Evolutionary conservation across 345 rosid genomes (phyloP), one percentile per base, ranked within the genome.

Genomic region (Salix suchowensis): DNA sequence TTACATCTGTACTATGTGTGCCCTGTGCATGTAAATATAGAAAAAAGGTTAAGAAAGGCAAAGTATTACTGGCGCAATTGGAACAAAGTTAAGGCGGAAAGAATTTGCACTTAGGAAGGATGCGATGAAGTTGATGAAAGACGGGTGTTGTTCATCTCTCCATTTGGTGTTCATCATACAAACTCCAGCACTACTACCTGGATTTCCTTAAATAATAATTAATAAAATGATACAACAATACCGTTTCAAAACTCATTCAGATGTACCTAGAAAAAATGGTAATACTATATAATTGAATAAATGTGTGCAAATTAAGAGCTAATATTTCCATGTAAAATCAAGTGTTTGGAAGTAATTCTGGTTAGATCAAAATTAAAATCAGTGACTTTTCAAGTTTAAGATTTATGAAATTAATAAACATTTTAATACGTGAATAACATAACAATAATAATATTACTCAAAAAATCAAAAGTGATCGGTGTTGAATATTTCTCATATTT

Each of bases 91-190:
- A 34, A 93, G 96, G 8, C 97, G 93, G 80, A 91, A 95, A 68
- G 89, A 90, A 77, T 95, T 95, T 15, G 86, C 85, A 75, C 64
- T 50, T 55, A 93, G 93, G 81, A 90, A 95, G 36, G 94, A 73
- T 54, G 96, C 86, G 75, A 91, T 82, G 82, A 95, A 93, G 77
- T 52, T 83, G 87, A 93, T 89, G 73, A 93, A 87, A 8, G 93
- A 84, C 4, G 87, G 84, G 15, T 85, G 84, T 54, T 91, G 98
- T 71, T 85, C 90, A 10, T 86, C 86, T 79, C 88, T 91, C 98
- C 98, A 95, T 8, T 85, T 69, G 60, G 50, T 86, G 77, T 78
- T 95, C 97, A 95, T 95, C 86, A 95, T 91, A 79, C 97, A 95
- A 74, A 89, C 90, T 74, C 97, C 98, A 6, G 81, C 87, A 16